Evolutionary conservation across 2,329 filamentous ascomycete genomes (phyloP).

Genomic region (Pezicula neosporulosa): DNA sequence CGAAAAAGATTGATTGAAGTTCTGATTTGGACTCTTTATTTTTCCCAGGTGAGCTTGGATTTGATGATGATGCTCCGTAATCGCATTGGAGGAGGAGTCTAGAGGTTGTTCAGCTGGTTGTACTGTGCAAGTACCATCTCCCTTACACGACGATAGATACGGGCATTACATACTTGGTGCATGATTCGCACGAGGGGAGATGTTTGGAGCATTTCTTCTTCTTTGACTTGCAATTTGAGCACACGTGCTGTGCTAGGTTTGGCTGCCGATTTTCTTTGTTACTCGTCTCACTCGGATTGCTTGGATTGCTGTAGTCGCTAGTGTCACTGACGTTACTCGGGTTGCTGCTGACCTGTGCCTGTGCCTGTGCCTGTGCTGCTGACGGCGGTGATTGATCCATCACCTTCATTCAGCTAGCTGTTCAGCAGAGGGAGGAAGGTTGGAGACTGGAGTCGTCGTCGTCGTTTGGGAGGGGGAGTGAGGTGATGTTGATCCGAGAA

Average conservation of each 20-base stretch:
- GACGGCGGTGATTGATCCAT: no score
- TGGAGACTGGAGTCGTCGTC: no score
- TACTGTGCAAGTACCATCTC: background rate
- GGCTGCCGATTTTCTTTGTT: no score
- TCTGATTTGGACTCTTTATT: conserved; percentile 3
- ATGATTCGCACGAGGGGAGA: conserved; percentile 14
- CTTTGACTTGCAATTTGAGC: conserved; percentile 17
- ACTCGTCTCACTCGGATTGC: no score
- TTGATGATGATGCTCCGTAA: conserved; percentile 10
- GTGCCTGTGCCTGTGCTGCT: no score
- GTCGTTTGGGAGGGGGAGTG: no score
- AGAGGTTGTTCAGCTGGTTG: background rate
- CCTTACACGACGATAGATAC: background rate
- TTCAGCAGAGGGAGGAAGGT: no score
- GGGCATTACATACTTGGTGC: conserved; percentile 11
- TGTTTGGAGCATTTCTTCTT: conserved; percentile 19
- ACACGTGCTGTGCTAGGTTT: conserved; percentile 11
- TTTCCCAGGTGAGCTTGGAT: background rate
- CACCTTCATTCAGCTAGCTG: no score
- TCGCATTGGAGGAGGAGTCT: conserved; percentile 17
- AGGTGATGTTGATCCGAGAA: no score
- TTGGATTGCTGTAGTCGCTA: no score
- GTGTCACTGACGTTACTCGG: no score
- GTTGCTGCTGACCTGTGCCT: no score
- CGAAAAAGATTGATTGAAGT: conserved; percentile 11